Percentiles rank a stretch among this genome's conserved stretches.
phyloP scores from a whole-genome alignment of 208 protist species.

The Paratrypanosoma confusum region DNA sequence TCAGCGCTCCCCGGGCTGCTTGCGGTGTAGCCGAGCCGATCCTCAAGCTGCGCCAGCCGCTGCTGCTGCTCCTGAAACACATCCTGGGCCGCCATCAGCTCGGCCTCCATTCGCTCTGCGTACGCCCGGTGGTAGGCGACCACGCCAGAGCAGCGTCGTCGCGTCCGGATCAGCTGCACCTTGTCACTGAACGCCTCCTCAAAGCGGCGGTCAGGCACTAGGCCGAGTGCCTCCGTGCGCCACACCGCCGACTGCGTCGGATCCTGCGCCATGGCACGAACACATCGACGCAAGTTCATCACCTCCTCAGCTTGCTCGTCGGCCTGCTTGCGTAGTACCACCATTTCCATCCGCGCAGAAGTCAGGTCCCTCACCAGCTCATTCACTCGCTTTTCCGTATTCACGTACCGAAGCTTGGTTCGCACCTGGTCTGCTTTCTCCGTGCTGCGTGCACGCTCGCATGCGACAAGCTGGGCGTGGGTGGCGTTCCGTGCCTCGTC shows the following conservation, averaged over 20 bases:
- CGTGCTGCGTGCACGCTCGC: no score
- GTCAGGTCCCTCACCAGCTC: conserved; percentile 14
- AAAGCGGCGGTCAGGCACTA: conserved; percentile 62
- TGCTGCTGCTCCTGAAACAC: background rate
- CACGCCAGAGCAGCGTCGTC: conserved; percentile 12
- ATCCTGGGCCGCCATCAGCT: conserved; percentile 39
- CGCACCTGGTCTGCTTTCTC: background rate
- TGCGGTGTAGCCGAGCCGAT: no score
- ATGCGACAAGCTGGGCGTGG: no score
- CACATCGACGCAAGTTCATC: conserved; percentile 31
- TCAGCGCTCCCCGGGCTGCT: no score
- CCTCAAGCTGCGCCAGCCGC: background rate
- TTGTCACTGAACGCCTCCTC: conserved; percentile 70
- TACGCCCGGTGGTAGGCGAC: conserved; percentile 16
- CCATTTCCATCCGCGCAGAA: no score
- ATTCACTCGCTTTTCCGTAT: no score
- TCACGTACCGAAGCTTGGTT: background rate
- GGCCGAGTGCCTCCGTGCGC: conserved; percentile 1
- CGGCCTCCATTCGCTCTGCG: conserved; percentile 20
- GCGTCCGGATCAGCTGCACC: conserved; percentile 37
- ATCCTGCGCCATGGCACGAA: conserved; percentile 25
- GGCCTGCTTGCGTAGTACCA: no score
- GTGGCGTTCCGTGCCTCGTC: no score
- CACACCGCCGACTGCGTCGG: background rate
- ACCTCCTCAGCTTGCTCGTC: conserved; percentile 38